Evolutionary conservation across 164 flowering plant species (phyloP), one percentile per base, ranked within the genome.

Genomic region (Euptelea pleiosperma): DNA sequence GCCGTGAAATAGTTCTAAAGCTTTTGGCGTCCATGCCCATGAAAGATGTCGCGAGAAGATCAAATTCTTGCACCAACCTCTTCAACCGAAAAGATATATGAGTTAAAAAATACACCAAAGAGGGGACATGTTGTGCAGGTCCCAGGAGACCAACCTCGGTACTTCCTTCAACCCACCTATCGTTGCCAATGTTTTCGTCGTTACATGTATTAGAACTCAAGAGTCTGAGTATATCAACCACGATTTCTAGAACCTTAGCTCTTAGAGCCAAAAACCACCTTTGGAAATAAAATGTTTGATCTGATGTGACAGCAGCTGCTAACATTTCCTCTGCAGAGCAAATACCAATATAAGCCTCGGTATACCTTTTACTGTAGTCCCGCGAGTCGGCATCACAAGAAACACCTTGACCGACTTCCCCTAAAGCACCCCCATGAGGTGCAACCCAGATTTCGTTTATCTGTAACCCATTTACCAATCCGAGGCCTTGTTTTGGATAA

Each of bases 231-330:
- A 83, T 44, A 33, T 82, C 83, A 25, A 37, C 63, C 28, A 81
- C 59, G 52, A 45, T 52, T 69, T 67, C 78, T 28, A 88, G 46
- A 61, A 76, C 37, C 60, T 74, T 80, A 10, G 65, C 66, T 66
- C 89, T 76, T 31, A 86, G 67, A 24, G 68, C 66, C 70, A 87
- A 42, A 64, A 89, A 85, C 98, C 96, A 85, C 66, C 70, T 81
- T 48, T 87, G 96, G 55, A 91, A 91, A 64, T 66, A 60, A 65
- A 80, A 77, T 6, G 62, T 42, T 53, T 55, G 64, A 44, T 60
- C 64, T 9, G 61, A 58, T 52, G 63, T 34, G 41, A 16, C 50
- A 60, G 53, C 60, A 49, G 64, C 47, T 29, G 46, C 70, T 55
- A 86, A 70, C 6, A 54, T 50, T 65, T 75, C 64, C 58, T 34